Conservation (phyloP, 2,329 filamentous ascomycete genomes). For the Fusarium sublunatum region DNA sequence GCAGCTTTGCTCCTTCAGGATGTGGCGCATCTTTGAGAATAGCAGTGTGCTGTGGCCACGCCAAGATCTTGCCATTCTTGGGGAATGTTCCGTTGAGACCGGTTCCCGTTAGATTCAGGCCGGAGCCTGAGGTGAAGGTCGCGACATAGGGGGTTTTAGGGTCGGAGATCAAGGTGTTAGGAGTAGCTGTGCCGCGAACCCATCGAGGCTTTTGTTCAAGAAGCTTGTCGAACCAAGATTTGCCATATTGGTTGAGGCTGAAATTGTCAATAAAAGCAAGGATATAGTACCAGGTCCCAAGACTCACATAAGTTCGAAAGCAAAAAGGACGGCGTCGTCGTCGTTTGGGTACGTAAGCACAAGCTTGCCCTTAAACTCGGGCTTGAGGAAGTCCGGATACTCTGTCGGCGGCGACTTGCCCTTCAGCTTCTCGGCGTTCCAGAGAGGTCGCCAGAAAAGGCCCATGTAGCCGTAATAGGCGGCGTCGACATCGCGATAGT, state of each 20-base stretch:
- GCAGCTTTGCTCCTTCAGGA: conserved; percentile 62
- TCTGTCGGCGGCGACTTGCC: conserved; percentile 4
- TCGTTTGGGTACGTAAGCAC: conserved; percentile 67
- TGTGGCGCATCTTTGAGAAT: conserved; percentile 62
- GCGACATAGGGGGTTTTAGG: conserved; percentile 45
- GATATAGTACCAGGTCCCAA: no score
- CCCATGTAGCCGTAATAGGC: conserved; percentile 50
- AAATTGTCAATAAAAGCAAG: no score
- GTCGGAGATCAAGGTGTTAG: conserved; percentile 49
- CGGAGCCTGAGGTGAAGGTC: conserved; percentile 49
- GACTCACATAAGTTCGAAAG: conserved; percentile 60
- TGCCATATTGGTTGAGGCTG: conserved; percentile 54
- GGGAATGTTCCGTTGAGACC: conserved; percentile 49
- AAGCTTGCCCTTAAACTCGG: conserved; percentile 63
- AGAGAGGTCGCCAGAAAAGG: conserved; percentile 49
- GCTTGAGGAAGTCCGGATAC: conserved; percentile 57
- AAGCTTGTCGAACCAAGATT: conserved; percentile 58
- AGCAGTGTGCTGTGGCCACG: conserved; percentile 57
- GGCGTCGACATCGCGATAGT: conserved; percentile 53
- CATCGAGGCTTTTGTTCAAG: conserved; percentile 60
- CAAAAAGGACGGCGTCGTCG: conserved; percentile 64
- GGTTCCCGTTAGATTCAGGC: conserved; percentile 1
- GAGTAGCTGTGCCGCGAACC: conserved; percentile 63
- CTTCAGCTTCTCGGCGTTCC: conserved; percentile 28
- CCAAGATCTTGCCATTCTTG: conserved; percentile 54